Base-by-base conservation (phyloP, 2,329 filamentous ascomycete species). In the Tolypocladium ovalisporum region DNA sequence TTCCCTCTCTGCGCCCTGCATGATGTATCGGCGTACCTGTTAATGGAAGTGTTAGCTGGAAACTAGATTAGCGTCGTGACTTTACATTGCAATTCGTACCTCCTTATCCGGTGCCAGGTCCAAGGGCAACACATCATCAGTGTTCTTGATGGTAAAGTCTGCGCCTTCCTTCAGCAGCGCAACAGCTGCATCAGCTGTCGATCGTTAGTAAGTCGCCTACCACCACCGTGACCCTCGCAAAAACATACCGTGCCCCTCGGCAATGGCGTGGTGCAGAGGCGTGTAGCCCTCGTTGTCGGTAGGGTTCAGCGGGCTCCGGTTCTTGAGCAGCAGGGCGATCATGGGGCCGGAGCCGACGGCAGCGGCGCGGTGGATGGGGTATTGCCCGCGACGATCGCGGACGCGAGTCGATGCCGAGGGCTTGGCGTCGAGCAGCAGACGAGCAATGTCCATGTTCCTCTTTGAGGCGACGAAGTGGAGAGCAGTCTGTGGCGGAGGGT, bases 391-490 rank as follows among this genome's bases (percentile, higher is more conserved):
- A 66, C 84, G 88, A 69, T 99, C 94, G 62, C 89, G 89, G 2
- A 92, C 80, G 32, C 93, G 79, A 1, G 91, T 83, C 5, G 87
- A 90, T 15, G 90, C 93, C 1, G 81, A 75, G 0, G 80, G 78
- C 58, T 88, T 87, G 64, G 85, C 79, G 22, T 81, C 79, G 42
- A 99, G 74, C n/a, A 99, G 81, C 58, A 84, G 84, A 54, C 86
- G 86, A 32, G 90, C 90, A 8, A 88, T 79, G 62, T 95, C 89
- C 51, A 97, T 76, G 68, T 96, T 92, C 66, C 84, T 84, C 73
- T 99, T 99, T 36, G 91, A 96, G 17, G 89, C 87, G 54, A 91
- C 85, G 68, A 97, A 96, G 72, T 97, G 93, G 24, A 99, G 81
- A 12, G 88, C 90, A 27, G 91, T 96, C 83, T 95, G 63, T 4